Percentiles rank a stretch among this genome's conserved stretches.
These are phyloP conservation scores for Fusarium liriodendri DNA, from an alignment of 2,329 filamentous ascomycete genomes.

Conservation along the genomic window DNA sequence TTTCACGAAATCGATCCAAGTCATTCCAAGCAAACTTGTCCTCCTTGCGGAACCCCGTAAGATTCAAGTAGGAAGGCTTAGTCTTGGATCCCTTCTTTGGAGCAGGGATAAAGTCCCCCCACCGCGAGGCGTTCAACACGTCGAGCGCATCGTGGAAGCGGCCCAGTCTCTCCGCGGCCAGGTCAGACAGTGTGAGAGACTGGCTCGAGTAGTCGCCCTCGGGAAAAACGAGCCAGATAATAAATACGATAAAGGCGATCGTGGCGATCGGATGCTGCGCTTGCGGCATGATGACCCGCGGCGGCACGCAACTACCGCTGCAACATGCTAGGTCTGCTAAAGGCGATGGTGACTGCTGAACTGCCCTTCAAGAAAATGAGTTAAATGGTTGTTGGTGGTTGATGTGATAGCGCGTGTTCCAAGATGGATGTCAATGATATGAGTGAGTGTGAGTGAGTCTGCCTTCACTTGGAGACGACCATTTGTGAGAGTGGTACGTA, in stretches of 20 bases:
- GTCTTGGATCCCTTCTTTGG: constrained; percentile 38
- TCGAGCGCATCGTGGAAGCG: constrained; percentile 64
- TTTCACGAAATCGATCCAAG: constrained; percentile 72
- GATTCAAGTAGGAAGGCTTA: constrained; percentile 69
- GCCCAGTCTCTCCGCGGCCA: constrained; percentile 58
- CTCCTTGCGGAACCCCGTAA: constrained; percentile 80
- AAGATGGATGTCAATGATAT: constrained; percentile 14
- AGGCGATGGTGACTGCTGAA: constrained; percentile 6
- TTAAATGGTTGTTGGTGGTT: not conserved
- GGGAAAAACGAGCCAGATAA: constrained; percentile 55
- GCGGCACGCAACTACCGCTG: constrained; percentile 32
- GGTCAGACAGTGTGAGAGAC: constrained; percentile 49
- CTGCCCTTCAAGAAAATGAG: not conserved
- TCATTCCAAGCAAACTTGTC: constrained; percentile 85
- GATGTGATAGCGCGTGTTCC: not conserved
- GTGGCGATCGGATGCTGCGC: constrained; percentile 54
- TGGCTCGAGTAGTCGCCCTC: constrained; percentile 50
- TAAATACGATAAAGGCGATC: constrained; percentile 46
- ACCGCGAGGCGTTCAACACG: constrained; percentile 66
- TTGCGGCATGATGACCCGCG: constrained; percentile 57
- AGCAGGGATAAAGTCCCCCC: constrained; percentile 69
- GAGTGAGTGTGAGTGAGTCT: not conserved
- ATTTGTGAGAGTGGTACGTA: constrained; percentile 21
- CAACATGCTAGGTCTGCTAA: constrained; percentile 38
- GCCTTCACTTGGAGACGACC: not conserved